Percentiles rank a stretch among this genome's conserved stretches.
Evolutionary conservation across 2,329 filamentous ascomycete species (phyloP).

Genomic region (Chaetomium sp.): DNA sequence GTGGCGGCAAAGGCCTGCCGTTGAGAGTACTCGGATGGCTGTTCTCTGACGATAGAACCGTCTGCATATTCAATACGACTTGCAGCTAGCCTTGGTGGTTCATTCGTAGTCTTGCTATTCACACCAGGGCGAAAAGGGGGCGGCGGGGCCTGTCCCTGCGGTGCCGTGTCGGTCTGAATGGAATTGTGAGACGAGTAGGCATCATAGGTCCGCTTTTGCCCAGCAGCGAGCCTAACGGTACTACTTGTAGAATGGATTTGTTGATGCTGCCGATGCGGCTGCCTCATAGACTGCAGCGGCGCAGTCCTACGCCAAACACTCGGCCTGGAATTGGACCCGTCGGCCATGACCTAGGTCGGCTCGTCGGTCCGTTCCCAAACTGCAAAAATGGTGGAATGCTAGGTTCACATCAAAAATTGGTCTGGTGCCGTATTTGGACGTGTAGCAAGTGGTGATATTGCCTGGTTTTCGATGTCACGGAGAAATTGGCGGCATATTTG

Average conservation of each 20-base stretch:
- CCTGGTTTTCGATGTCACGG: not conserved
- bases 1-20: conserved; percentile 55
- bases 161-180: conserved; percentile 3
- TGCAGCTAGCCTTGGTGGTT: conserved; percentile 33
- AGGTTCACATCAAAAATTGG: not conserved
- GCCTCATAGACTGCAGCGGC: conserved; percentile 3
- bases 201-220: conserved; percentile 35
- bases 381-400: not conserved
- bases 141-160: conserved; percentile 11
- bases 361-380: not conserved
- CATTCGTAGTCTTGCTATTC: conserved; percentile 13
- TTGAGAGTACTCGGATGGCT: conserved; percentile 59
- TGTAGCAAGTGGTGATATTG: not conserved
- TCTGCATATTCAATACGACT: conserved; percentile 31
- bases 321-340: conserved; percentile 10
- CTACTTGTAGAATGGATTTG: not conserved
- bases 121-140: not conserved
- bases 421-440: not conserved
- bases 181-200: conserved; percentile 12
- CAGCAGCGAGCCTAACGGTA: conserved; percentile 22
- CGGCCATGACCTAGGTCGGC: conserved; percentile 14
- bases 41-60: not conserved
- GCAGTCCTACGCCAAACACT: conserved; percentile 20
- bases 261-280: not conserved
- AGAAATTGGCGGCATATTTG: not conserved